Conservation (phyloP, 2,329 filamentous ascomycete species). For the Aurifilum marmelostoma region DNA sequence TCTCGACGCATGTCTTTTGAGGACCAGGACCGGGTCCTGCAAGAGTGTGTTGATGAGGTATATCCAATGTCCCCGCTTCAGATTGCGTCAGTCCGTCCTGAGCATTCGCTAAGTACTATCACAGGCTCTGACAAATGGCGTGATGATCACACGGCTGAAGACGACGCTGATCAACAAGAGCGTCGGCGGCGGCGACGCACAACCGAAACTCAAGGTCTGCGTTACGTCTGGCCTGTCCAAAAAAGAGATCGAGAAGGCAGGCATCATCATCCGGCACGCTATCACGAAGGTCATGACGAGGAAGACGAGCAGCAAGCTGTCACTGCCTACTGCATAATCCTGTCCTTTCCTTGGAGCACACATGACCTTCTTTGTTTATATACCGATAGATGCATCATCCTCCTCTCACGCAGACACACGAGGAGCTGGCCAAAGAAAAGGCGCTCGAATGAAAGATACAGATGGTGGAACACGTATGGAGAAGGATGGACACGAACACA, state of each 20-base stretch:
- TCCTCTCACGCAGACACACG: not conserved
- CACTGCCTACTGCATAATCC: constrained; percentile 35
- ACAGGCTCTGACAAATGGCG: constrained; percentile 81
- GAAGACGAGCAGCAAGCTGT: constrained; percentile 56
- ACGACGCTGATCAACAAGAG: constrained; percentile 67
- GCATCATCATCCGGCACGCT: constrained; percentile 83
- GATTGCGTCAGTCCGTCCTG: constrained; percentile 12
- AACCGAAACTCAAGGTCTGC: constrained; percentile 88
- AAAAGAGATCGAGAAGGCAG: constrained; percentile 96
- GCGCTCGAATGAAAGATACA: not conserved
- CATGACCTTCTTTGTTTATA: not conserved
- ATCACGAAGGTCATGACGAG: constrained; percentile 87
- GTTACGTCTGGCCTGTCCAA: constrained; percentile 84
- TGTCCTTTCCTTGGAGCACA: not conserved
- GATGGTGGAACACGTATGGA: not conserved
- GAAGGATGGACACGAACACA: not conserved
- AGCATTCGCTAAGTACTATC: constrained; percentile 24
- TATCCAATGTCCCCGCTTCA: constrained; percentile 34
- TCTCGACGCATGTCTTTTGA: constrained; percentile 68
- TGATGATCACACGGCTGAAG: constrained; percentile 87
- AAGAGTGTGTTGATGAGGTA: constrained; percentile 97
- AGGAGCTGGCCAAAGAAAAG: not conserved
- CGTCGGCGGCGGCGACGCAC: constrained; percentile 67
- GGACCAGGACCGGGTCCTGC: constrained; percentile 83
- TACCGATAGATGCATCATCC: not conserved